Base-by-base conservation (phyloP, 208 protist genomes). In the Leishmania lainsoni region DNA sequence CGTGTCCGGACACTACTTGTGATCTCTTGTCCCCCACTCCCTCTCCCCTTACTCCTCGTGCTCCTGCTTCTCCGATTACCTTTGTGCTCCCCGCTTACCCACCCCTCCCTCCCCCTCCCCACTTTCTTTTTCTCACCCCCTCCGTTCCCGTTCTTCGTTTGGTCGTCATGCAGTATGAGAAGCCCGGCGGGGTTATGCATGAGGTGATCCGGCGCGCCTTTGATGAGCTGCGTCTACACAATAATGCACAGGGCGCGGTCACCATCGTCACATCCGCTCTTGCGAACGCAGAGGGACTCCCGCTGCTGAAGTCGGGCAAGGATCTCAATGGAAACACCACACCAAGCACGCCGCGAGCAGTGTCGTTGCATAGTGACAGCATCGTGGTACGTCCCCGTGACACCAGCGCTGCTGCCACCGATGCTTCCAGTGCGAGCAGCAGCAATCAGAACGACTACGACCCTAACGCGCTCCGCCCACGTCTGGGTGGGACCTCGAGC, bases 191-290 rank as follows among this genome's bases (percentile, higher is more conserved):
- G 56, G 83, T 78, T 39, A 94, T 97, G 90, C 93, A 94, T 76
- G 91, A 95, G 54, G 81, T 84, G 51, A 86, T 97, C 49, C 88
- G 90, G 12, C 90, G 87, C n/a, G 89, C 87, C 20, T 78, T 92
- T 58, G 91, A 97, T 20, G 89, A 95, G 58, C 66, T 97, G 52
- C 86, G 88, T 22, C 45, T 86, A 29, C 83, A 90, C 84, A 89
- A 89, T 79, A 97, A 97, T 78, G 83, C 87, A 17, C 83, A 94
- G 69, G 84, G 63, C 39, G 80, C 85, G 75, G 89, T 97, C 66
- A 88, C 81, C 54, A 83, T 91, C 65, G 69, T 94, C 56, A 93
- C 88, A 16, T 54, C 74, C 5, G 89, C 83, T 42, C 52, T 93
- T n/a, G 59, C 70, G 20, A 83, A 84, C 71, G 83, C 84, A 5